Evolutionary conservation across 768 basidiomycete species (phyloP).

Genomic region (Dioszegia aurantiaca): DNA sequence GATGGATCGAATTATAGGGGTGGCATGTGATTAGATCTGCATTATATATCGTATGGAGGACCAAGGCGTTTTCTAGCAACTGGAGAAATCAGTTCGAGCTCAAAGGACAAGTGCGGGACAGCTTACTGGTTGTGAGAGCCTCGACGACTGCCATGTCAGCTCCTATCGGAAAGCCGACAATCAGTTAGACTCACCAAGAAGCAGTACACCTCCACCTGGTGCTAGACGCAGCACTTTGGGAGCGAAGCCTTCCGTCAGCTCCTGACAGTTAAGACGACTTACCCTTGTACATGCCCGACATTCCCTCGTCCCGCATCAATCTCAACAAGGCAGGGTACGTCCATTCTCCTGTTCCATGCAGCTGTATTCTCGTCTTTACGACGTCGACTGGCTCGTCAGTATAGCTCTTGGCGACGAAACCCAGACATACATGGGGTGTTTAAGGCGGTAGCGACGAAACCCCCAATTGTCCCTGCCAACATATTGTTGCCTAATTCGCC

Average conservation of each 20-base stretch:
- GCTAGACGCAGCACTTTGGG: slow-evolving; percentile 86
- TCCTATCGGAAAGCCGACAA: too few relatives aligned
- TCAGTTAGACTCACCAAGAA: slow-evolving; percentile 60
- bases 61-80: slow-evolving; percentile 10
- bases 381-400: slow-evolving; percentile 61
- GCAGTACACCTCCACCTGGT: slow-evolving; percentile 88
- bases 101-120: background rate
- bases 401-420: too few relatives aligned
- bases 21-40: slow-evolving; percentile 3
- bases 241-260: slow-evolving; percentile 61
- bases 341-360: slow-evolving; percentile 59
- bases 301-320: slow-evolving; percentile 53
- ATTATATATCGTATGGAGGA: slow-evolving; percentile 12
- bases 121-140: slow-evolving; percentile 8
- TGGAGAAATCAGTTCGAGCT: background rate
- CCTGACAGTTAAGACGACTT: slow-evolving; percentile 1
- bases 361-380: slow-evolving; percentile 92
- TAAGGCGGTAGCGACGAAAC: slow-evolving; percentile 69
- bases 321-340: slow-evolving; percentile 70
- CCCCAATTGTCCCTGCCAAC: slow-evolving; percentile 82
- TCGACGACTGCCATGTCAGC: slow-evolving; percentile 2
- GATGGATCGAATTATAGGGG: background rate
- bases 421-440: slow-evolving; percentile 82
- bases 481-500: slow-evolving; percentile 83
- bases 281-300: slow-evolving; percentile 55